Percentiles rank a stretch among this genome's conserved stretches.
These are phyloP conservation scores for Sophora flavescens DNA, from an alignment of 306 rosid genomes.

Conservation along the genomic window DNA sequence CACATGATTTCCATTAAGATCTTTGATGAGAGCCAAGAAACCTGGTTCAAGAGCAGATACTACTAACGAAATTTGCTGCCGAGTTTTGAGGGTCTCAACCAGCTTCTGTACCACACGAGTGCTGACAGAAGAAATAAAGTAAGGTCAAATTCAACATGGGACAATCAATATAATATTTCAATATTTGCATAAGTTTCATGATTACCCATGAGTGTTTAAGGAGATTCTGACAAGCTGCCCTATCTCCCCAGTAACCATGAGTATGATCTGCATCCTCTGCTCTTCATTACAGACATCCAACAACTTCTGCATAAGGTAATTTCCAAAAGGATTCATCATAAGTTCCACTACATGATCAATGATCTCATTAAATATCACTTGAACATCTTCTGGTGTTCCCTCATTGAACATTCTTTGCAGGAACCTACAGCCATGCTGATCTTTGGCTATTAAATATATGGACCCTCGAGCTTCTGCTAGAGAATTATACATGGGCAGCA, in stretches of 20 bases:
- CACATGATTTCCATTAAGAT: constrained; percentile 77
- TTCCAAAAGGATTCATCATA: constrained; percentile 69
- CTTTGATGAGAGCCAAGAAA: constrained; percentile 67
- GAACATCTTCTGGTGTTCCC: constrained; percentile 53
- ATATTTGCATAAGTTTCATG: constrained; percentile 27
- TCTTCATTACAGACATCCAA: constrained; percentile 67
- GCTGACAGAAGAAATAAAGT: constrained; percentile 47
- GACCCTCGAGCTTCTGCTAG: constrained; percentile 53
- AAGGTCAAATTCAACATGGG: constrained; percentile 24
- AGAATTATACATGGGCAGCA: constrained; percentile 48
- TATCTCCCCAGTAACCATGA: constrained; percentile 52
- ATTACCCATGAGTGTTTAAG: constrained; percentile 69
- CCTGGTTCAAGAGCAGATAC: constrained; percentile 71
- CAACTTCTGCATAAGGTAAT: constrained; percentile 69
- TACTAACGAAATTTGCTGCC: constrained; percentile 59
- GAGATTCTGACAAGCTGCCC: constrained; percentile 67
- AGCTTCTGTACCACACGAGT: constrained; percentile 78
- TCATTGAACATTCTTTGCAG: constrained; percentile 57
- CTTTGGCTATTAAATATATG: constrained; percentile 57
- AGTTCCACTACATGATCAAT: constrained; percentile 61
- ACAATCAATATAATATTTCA: constrained; percentile 23
- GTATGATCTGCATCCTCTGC: constrained; percentile 59
- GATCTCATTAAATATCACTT: constrained; percentile 60
- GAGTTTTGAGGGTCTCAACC: constrained; percentile 71
- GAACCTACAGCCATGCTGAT: constrained; percentile 68